Evolutionary conservation across 805 yeast genomes (phyloP).

Genomic region (Osmozyma mogii): DNA sequence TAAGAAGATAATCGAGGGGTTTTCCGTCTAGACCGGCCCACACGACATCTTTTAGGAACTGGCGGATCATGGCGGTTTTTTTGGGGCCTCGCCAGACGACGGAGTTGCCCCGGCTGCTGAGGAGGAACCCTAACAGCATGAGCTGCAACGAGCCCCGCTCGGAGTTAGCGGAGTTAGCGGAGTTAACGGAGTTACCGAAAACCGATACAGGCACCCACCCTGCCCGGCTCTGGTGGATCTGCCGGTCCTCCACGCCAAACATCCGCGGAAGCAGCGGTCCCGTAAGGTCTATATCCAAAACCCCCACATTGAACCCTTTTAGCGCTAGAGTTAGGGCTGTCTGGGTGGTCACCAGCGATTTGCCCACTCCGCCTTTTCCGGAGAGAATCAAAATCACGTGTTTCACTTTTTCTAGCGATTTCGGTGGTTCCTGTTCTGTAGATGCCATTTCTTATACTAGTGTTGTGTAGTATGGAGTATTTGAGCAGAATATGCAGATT

Average conservation of each 20-base stretch:
- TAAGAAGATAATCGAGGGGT: slow-evolving; percentile 63
- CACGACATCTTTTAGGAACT: slow-evolving; percentile 79
- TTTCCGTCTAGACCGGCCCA: slow-evolving; percentile 48
- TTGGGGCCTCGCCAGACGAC: slow-evolving; percentile 99
- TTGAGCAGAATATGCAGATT: too few relatives aligned
- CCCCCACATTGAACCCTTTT: slow-evolving; percentile 80
- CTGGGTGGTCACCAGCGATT: slow-evolving; percentile 92
- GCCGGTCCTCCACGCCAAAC: slow-evolving; percentile 80
- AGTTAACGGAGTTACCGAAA: slow-evolving; percentile 6
- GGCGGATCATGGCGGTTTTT: slow-evolving; percentile 95
- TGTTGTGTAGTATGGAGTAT: too few relatives aligned
- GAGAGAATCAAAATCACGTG: slow-evolving; percentile 79
- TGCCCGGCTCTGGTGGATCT: slow-evolving; percentile 69
- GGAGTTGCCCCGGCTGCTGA: slow-evolving; percentile 77
- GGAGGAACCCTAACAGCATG: slow-evolving; percentile 83
- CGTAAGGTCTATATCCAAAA: slow-evolving; percentile 87
- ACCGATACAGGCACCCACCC: slow-evolving; percentile 90
- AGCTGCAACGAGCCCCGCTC: slow-evolving; percentile 43
- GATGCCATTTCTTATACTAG: too few relatives aligned
- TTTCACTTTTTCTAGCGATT: slow-evolving; percentile 43
- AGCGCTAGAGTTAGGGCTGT: slow-evolving; percentile 73
- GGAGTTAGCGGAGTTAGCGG: slow-evolving; percentile 4
- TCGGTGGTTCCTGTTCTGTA: slow-evolving; percentile 16
- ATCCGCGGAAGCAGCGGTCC: slow-evolving; percentile 96
- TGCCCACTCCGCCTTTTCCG: slow-evolving; percentile 97